Evolutionary conservation across 1,284 basidiomycete species (phyloP), one percentile per base, ranked within the genome.

Genomic region (Somion occarium): DNA sequence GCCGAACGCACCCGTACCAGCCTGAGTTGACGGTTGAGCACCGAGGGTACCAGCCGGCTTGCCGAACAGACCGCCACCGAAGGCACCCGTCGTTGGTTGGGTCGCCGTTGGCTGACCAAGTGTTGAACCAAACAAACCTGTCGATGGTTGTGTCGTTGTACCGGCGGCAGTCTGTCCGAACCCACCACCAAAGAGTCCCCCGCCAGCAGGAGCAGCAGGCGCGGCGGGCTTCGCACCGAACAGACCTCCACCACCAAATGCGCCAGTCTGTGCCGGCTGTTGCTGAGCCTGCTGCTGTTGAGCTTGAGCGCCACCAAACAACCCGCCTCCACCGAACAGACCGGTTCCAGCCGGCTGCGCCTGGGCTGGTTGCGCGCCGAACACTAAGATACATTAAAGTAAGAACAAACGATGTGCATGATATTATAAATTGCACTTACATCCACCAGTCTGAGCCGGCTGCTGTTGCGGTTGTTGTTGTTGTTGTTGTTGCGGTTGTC

Each of bases 61-160:
- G 26, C 70, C 72, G 53, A 80, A 80, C 68, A 59, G 74, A 59
- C 56, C 70, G 62, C 43, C 59, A 61, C 73, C 50, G 26, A 22
- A 43, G 26, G 34, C 49, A 30, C 46, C 53, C 13, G 49, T 50
- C n/a, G 54, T 61, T 42, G 57, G 59, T 22, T 56, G 44, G 15
- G 23, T 47, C 19, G 19, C 24, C 3, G 25, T 52, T n/a, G 51
- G 27, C 38, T 56, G 54, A 19, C 52, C 53, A 13, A 51, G 55
- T 25, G 38, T 54, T 38, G 51, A 64, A 25, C 61, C 61, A 38
- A 63, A 64, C n/a, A 64, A 49, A 24, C 55, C 52, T 3, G 56
- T 34, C 26, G 47, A 55, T 25, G 30, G 41, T 30, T 52, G 56
- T 20, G 52, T 50, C 7, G 50, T 23, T 7, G 46, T 41, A 5